Evolutionary conservation across 495 filamentous ascomycete genomes (phyloP), one percentile per base, ranked within the genome.

Genomic region (Hypoxylon crocopeplum): DNA sequence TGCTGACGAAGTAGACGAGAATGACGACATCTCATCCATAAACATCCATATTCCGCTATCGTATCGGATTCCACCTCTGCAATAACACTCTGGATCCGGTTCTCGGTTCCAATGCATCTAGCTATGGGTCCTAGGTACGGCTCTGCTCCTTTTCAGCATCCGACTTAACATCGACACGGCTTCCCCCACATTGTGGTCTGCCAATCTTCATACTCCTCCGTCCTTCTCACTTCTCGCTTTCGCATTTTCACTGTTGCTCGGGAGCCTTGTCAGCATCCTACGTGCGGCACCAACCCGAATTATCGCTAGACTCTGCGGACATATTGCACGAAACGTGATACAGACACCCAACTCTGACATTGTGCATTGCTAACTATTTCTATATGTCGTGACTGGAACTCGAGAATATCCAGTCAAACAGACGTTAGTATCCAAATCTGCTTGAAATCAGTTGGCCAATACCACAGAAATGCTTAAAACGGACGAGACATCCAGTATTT

Each of bases 11-110:
- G 53, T 48, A 32, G n/a, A 59, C 54, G 61, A 64, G 32, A 59
- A 59, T 64, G 61, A 64, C 61, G 61, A 64, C 54, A 59, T 64
- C 40, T 40, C 44, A 54, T 45, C 54, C 48, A 58, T 48, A 58
- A 33, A 48, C 46, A 32, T 27, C 40, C 29, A 6, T 36, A 29
- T 48, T 46, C 22, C 41, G 51, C 41, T 48, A 56, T 50, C 61
- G 44, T 49, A 55, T 59, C 54, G 61, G 54, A 59, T 59, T 50
- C 32, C 54, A 45, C 36, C 24, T 33, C 8, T 7, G 22, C 32
- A 55, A 39, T 25, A 25, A 48, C 48, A 49, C 42, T 40, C 22
- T 64, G 48, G 48, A 59, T 63, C 59, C 59, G 37, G 48, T 44
- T 32, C 33, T 58, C 57, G 57, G 34, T 27, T 3, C 48, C n/a